A percentile compares a stretch with the other conserved stretches of the same genome.
Conservation (phyloP, 306 rosid genomes). For the Lotus japonicus region DNA sequence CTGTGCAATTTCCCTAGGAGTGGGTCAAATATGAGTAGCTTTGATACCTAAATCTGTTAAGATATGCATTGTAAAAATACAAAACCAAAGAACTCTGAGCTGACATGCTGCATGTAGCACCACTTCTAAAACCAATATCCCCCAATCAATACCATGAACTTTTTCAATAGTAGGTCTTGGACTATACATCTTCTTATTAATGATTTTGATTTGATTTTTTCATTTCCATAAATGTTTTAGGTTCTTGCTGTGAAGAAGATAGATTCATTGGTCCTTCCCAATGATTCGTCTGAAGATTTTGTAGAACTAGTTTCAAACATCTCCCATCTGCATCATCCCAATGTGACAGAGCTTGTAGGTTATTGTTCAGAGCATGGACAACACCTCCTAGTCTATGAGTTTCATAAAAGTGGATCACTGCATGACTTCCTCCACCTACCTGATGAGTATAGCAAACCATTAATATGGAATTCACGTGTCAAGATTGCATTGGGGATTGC, state of each 20-base stretch:
- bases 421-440: conserved; percentile 83
- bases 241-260: conserved; percentile 94
- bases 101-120: neutral
- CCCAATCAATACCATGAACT: neutral
- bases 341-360: conserved; percentile 87
- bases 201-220: conserved; percentile 16
- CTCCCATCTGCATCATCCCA: conserved; percentile 78
- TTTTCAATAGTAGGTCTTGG: neutral
- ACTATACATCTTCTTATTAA: neutral
- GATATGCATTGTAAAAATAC: neutral
- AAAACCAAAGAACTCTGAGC: neutral
- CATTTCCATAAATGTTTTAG: conserved; percentile 35
- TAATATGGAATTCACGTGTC: conserved; percentile 95
- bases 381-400: conserved; percentile 81
- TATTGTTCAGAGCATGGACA: conserved; percentile 97
- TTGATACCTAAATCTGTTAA: neutral
- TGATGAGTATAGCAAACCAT: conserved; percentile 79
- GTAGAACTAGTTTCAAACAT: conserved; percentile 61
- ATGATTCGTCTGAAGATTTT: conserved; percentile 54
- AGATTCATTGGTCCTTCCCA: conserved; percentile 66
- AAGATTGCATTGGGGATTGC: conserved; percentile 97
- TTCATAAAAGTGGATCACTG: conserved; percentile 80
- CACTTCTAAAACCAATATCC: neutral
- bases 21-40: neutral
- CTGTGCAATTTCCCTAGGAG: neutral